Evolutionary conservation across 2,329 filamentous ascomycete species (phyloP).

Genomic region (Ophiocordyceps robertsii): DNA sequence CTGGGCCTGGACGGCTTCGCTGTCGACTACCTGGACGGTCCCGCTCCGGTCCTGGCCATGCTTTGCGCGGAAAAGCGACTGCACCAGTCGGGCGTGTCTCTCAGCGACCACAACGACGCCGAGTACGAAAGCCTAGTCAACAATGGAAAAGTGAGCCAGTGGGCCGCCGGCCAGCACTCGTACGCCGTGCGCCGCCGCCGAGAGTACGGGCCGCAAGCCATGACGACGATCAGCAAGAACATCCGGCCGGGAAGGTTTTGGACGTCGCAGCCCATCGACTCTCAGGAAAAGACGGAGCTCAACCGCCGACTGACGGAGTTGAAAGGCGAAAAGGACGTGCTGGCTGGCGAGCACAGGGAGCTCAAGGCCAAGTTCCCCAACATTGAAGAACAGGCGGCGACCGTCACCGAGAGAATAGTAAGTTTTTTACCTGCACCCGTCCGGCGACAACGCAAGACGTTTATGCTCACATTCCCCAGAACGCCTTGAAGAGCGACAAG

Average conservation of each 20-base stretch:
- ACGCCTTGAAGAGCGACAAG: slow-evolving; percentile 47
- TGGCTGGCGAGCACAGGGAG: slow-evolving; percentile 20
- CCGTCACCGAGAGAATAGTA: slow-evolving; percentile 23
- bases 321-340: slow-evolving; percentile 15
- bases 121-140: slow-evolving; percentile 54
- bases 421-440: slow-evolving; percentile 1
- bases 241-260: slow-evolving; percentile 54
- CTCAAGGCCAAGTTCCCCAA: slow-evolving; percentile 24
- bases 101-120: slow-evolving; percentile 48
- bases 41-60: slow-evolving; percentile 74
- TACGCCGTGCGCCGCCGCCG: slow-evolving; percentile 56
- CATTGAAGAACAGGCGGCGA: slow-evolving; percentile 26
- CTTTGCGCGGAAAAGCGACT: slow-evolving; percentile 63
- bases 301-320: slow-evolving; percentile 36
- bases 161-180: slow-evolving; percentile 51
- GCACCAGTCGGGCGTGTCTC: slow-evolving; percentile 53
- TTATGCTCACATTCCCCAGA: slow-evolving; percentile 20
- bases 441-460: background rate
- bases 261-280: slow-evolving; percentile 65
- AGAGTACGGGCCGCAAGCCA: slow-evolving; percentile 68
- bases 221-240: slow-evolving; percentile 52
- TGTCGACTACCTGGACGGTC: slow-evolving; percentile 66
- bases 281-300: slow-evolving; percentile 47
- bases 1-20: slow-evolving; percentile 70
- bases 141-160: slow-evolving; percentile 46